Base-by-base conservation (phyloP, 305 asterid genomes). In the Fraxinus nigra region DNA sequence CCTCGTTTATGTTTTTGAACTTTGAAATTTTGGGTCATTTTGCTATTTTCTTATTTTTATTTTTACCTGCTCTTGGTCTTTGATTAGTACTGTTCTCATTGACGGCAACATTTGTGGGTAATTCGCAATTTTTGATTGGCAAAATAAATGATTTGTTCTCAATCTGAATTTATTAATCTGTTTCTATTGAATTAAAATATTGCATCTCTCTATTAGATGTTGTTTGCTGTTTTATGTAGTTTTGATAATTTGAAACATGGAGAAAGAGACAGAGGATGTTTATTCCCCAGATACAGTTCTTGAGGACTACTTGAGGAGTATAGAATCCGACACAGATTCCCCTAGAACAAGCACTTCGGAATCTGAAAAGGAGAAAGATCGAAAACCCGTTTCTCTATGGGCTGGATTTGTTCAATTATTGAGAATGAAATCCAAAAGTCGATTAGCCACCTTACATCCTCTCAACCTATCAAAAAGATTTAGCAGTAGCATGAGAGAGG, bases 401-500 rank as follows among this genome's bases (percentile, higher is more conserved):
- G 80, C 89, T 5, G 89, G 82, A 1, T 90, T 95, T 79, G 82
- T 92, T 63, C 88, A 82, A 24, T 72, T 86, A 35, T 87, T 92
- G 75, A 89, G 90, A 77, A 82, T 81, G 72, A 94, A 92, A 85
- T 89, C 98, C 5, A 94, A 87, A 74, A 82, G 88, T 24, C 91
- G 88, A 26, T 28, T 89, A 51, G 46, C 91, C 80, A 84, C 92
- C 59, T 87, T 91, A 82, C 93, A 88, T 81, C 90, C 91, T 74
- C 69, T 18, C 82, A 90, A 87, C 16, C 81, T 93, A 13, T 89
- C 95, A 0, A 90, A 84, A 81, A 88, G 88, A 73, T 90, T 92
- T 24, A 89, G 97, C 85, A 85, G 88, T 38, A 95, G 97, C 85
- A 61, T 87, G 94, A 85, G 97, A 83, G 97, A 93, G 79, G 90